phyloP scores from a whole-genome alignment of 176 grass and related monocot species.

The Pontederia crassipes region DNA sequence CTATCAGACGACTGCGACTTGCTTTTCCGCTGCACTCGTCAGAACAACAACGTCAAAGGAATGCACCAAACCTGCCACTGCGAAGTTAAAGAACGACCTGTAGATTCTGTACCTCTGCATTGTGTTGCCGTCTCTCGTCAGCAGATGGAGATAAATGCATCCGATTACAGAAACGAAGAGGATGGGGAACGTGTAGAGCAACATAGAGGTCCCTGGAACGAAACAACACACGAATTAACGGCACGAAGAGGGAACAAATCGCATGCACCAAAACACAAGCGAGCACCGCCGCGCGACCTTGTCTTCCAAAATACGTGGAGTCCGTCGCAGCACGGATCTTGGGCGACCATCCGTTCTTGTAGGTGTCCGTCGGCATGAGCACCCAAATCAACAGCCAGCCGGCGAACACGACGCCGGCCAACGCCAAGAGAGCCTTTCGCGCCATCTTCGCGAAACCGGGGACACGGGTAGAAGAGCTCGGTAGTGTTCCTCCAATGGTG shows the following conservation, averaged over 20 bases:
- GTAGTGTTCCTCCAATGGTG: too few relatives aligned
- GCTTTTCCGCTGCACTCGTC: background rate
- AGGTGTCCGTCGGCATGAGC: background rate
- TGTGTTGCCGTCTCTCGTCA: background rate
- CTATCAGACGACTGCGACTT: background rate
- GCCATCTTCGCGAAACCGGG: background rate
- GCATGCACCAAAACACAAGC: background rate
- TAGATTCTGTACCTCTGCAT: background rate
- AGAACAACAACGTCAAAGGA: too few relatives aligned
- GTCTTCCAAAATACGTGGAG: background rate
- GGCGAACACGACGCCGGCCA: background rate
- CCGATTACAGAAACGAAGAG: slow-evolving; percentile 38
- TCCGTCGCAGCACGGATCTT: background rate
- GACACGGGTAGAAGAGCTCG: background rate
- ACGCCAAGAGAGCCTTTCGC: background rate
- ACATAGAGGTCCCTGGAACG: slow-evolving; percentile 19
- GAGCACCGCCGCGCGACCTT: background rate
- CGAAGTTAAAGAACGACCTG: too few relatives aligned
- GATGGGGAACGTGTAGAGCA: slow-evolving; percentile 34
- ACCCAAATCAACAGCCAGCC: slow-evolving; percentile 5
- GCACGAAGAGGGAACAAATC: background rate
- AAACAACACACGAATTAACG: background rate
- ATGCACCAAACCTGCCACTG: too few relatives aligned
- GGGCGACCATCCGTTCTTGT: background rate
- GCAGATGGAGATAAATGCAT: slow-evolving; percentile 37